Evolutionary conservation across 2,329 filamentous ascomycete genomes (phyloP), one percentile per base, ranked within the genome.

Genomic region (Colletotrichum limetticola): DNA sequence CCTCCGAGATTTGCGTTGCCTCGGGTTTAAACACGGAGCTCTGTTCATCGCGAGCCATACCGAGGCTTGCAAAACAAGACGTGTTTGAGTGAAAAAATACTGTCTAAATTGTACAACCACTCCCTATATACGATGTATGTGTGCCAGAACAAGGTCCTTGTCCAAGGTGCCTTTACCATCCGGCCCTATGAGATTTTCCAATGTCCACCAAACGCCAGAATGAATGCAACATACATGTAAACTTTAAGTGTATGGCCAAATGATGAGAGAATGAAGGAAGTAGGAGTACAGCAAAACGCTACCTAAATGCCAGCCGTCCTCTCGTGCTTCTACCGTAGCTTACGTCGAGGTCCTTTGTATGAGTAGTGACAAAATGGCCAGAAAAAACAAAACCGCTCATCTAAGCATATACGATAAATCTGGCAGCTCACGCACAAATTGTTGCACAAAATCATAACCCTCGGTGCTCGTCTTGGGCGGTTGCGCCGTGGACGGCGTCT

Each of bases 331-430:
- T 49, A 22, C 42, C 42, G 7, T n/a, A 49, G 42, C 42, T 22
- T 49, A n/a, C 42, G 42, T 49, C 19, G 42, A 49, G 42, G 42
- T 22, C n/a, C 42, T 49, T n/a, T 49, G 9, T n/a, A 19, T 49
- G 42, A 49, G 5, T 22, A 22, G 42, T 49, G 42, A 22, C 37
- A 22, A 49, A 49, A 49, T 22, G 42, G 19, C 42, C 42, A 19
- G n/a, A 26, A 46, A 35, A 67, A 63, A 46, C 26, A 67, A 63
- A 58, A 67, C 61, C 58, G 66, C 66, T 55, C 22, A 86, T 75
- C 80, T 80, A 74, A 86, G 75, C 85, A 86, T 86, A 68, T 86
- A 86, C 24, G 85, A 84, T 52, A 86, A 76, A 76, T 86, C 83
- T 3, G 85, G 85, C 24, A 86, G 77, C 63, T 78, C 79, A 60